Base-by-base conservation (phyloP, 139 green algal species). In the Chlamydomonas sphaeroides region DNA sequence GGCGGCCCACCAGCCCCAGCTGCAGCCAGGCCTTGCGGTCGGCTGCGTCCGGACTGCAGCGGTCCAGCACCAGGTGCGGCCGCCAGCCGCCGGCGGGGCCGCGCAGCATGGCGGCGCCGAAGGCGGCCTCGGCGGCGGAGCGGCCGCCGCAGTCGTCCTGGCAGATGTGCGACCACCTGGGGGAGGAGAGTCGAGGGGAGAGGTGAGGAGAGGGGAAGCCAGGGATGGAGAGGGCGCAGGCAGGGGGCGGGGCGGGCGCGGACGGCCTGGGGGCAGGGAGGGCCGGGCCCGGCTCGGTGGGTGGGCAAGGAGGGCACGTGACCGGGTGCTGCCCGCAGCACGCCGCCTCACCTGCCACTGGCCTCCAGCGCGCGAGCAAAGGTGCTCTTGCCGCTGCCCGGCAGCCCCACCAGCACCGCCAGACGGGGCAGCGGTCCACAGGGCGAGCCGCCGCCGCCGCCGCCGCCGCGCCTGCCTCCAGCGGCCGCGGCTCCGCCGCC, bases 371-470 rank as follows among this genome's bases (percentile, higher is more conserved):
- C 85, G 32, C 45, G 49, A 15, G 79, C 53, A 57, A 89, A 86
- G 10, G 73, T 86, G 74, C 79, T 86, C 74, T 89, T 89, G 70
- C 85, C 85, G 66, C 85, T 89, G 45, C 85, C 85, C 49, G 85
- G 85, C 33, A 89, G 79, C 1, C 85, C 85, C 35, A 89, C 82
- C 82, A 83, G 38, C 65, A 87, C 33, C 32, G 68, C 69, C 38
- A 86, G 61, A 23, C 61, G 56, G 14, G 80, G 80, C 45, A 80
- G 70, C 33, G 53, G 41, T 51, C 41, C 35, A 69, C 51, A 74
- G 57, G 49, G 53, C 8, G 56, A 70, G 66, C 14, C n/a, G 53
- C 53, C 35, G 36, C 38, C 57, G 35, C 28, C 1, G 53, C 36
- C n/a, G 28, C 35, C 45, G 32, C 45, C 18, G 65, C 49, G 8